Conservation (phyloP, 2,329 filamentous ascomycete species). For the Boeremia lycopersici region DNA sequence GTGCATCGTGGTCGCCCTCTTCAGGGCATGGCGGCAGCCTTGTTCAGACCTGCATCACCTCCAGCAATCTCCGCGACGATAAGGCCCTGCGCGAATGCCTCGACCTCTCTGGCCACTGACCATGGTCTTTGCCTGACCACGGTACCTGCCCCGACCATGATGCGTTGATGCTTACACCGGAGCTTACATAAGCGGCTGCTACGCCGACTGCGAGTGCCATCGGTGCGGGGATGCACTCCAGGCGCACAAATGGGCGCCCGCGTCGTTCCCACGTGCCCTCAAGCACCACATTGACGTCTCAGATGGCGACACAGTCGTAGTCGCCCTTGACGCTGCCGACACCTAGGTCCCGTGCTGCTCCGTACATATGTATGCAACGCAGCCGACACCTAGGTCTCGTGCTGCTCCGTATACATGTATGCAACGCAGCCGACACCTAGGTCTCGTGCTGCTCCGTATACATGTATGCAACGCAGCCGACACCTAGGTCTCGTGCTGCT, state of each 20-base stretch:
- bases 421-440: not conserved
- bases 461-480: not conserved
- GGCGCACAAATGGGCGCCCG: not conserved
- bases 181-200: not conserved
- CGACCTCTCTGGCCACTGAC: not conserved
- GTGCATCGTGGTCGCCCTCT: not conserved
- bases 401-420: not conserved
- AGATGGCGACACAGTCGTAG: not conserved
- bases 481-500: not conserved
- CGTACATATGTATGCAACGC: not conserved
- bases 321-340: constrained; percentile 2
- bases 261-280: not conserved
- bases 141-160: too few species aligned
- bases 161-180: too few species aligned
- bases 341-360: not conserved
- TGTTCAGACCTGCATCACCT: not conserved
- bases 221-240: not conserved
- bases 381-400: not conserved
- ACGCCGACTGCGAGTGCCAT: constrained; percentile 2
- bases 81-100: not conserved
- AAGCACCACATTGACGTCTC: not conserved
- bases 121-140: not conserved
- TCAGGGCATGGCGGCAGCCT: not conserved
- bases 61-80: not conserved
- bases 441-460: not conserved